These are phyloP conservation scores for Orychophragmus violaceus DNA, from an alignment of 345 rosid genomes.

Conservation along the genomic window DNA sequence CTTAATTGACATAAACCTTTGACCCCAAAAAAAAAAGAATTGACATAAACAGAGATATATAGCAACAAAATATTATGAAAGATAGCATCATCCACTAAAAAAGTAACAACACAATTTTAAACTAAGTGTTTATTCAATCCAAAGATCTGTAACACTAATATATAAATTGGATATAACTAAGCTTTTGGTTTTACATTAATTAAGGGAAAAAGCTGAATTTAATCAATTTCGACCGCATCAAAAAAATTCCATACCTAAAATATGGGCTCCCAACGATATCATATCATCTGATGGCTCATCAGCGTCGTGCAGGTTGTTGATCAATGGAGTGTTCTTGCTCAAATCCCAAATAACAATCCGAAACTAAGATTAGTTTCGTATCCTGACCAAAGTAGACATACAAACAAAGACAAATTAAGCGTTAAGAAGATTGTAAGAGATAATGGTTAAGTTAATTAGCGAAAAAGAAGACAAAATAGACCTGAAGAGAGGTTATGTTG, in stretches of 20 bases:
- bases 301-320: conserved; percentile 37
- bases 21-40: no score
- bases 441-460: not conserved
- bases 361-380: conserved; percentile 60
- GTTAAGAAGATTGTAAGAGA: not conserved
- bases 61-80: not conserved
- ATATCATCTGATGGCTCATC: conserved; percentile 8
- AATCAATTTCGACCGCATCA: not conserved
- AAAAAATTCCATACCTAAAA: not conserved
- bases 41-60: not conserved
- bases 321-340: conserved; percentile 76
- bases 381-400: conserved; percentile 50
- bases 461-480: conserved; percentile 11
- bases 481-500: conserved; percentile 48
- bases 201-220: not conserved
- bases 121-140: no score
- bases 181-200: not conserved
- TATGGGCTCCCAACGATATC: not conserved
- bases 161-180: not conserved
- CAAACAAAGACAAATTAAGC: not conserved
- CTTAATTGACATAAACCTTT: no score
- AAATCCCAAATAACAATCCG: conserved; percentile 90
- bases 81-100: not conserved
- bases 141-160: not conserved
- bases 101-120: no score